phyloP scores from a whole-genome alignment of 2,329 filamentous ascomycete genomes.

The Aspergillus fumigatiaffinis region DNA sequence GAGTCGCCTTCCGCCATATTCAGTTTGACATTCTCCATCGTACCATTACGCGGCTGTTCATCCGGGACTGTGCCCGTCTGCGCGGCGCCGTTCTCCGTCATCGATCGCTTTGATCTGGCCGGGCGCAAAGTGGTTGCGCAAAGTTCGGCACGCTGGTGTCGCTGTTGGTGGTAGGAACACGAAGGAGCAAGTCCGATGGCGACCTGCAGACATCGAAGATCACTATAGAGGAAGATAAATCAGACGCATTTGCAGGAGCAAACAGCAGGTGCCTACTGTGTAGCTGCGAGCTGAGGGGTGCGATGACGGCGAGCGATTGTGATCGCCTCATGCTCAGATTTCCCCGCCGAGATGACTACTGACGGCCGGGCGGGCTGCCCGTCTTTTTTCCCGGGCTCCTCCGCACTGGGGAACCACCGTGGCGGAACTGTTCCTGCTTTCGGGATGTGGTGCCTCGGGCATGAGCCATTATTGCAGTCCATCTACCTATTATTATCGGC shows the following conservation, averaged over 20 bases:
- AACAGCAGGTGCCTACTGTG: constrained; percentile 5
- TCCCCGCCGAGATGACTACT: constrained; percentile 18
- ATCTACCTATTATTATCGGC: not conserved
- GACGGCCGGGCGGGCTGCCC: constrained; percentile 2
- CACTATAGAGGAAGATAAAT: not conserved
- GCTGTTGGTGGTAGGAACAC: constrained; percentile 14
- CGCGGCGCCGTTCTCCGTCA: constrained; percentile 28
- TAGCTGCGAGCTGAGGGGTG: constrained; percentile 6
- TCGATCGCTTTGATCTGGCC: constrained; percentile 13
- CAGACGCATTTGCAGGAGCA: constrained; percentile 3
- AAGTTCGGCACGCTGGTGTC: constrained; percentile 14
- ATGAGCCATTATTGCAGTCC: not conserved
- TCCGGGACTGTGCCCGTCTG: constrained; percentile 23
- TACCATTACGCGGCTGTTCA: constrained; percentile 27
- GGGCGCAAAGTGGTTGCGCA: constrained; percentile 23
- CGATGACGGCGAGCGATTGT: constrained; percentile 12
- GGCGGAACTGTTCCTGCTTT: not conserved
- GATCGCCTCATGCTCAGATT: constrained; percentile 12
- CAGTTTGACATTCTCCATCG: constrained; percentile 17
- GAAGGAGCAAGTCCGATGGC: constrained; percentile 18
- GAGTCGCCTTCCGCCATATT: constrained; percentile 17
- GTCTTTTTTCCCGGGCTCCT: constrained; percentile 19
- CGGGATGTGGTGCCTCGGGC: constrained; percentile 4
- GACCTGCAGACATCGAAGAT: constrained; percentile 26
- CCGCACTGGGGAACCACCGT: constrained; percentile 16